Evolutionary conservation across 805 yeast genomes (phyloP), one percentile per base, ranked within the genome.

Genomic region (Wickerhamiella occidentalis): DNA sequence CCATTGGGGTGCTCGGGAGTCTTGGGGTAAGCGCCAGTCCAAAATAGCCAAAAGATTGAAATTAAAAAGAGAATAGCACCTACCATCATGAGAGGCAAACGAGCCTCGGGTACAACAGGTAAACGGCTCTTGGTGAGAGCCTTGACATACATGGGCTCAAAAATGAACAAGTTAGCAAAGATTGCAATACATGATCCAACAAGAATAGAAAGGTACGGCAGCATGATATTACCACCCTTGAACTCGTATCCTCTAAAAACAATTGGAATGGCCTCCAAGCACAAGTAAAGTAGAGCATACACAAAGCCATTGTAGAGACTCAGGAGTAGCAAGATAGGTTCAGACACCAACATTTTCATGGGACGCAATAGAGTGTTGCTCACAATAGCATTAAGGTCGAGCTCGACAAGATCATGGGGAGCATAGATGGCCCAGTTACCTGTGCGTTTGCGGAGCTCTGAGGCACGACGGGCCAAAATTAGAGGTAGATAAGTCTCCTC

Each of bases 361-460:
- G 95, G 95, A 63, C 92, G 74, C 6, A 80, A 60, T 29, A 84
- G 61, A 54, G 79, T 80, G 58, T 79, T 79, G 57, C 73, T 76
- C 28, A 72, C 72, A 54, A 85, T 75, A 45, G 80, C 86, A 52
- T 67, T 71, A 40, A 81, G 37, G 19, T 77, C 69, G 6, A 82
- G 64, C 53, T 75, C 73, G 50, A 74, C 75, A 53, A 72, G 76
- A 58, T 88, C 96, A 63, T 84, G 94, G 65, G 85, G 94, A 19
- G 96, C 85, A 85, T 85, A 85, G 54, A 85, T 84, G 59, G 82
- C 82, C 52, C 72, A 71, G 63, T 87, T 83, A 42, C 92, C 88
- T 4, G 95, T 83, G 62, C 80, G 81, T 58, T 75, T 73, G 68
- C 96, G 77, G 59, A 86, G 61, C 60, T 64, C 73, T 48, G 64